Base-by-base conservation (phyloP, 768 basidiomycete genomes). In the Phaeolepiota aurea region DNA sequence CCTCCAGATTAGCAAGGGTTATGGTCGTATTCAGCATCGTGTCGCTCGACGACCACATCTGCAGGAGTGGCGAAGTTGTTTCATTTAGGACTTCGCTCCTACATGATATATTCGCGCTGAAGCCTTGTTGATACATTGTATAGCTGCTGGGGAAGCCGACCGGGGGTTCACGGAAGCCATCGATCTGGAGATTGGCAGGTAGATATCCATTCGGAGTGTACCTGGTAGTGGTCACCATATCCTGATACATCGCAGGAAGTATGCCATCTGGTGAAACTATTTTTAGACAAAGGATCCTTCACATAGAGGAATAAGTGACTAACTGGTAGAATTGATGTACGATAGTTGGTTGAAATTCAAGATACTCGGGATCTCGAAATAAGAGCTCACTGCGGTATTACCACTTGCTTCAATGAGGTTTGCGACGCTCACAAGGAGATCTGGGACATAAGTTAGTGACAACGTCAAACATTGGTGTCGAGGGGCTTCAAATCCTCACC, bases 281-380 rank as follows among this genome's bases (percentile, higher is more conserved):
- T n/a, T n/a, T n/a, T n/a, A n/a, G n/a, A n/a, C n/a, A n/a, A n/a
- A n/a, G n/a, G n/a, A n/a, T n/a, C n/a, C n/a, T n/a, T n/a, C n/a
- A n/a, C n/a, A n/a, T n/a, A n/a, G n/a, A n/a, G n/a, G n/a, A n/a
- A n/a, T n/a, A n/a, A n/a, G n/a, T n/a, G n/a, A 41, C 45, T 18
- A 38, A 54, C 51, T 37, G 1, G 53, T 54, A 2, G 51, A 50
- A 33, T 52, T 52, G 7, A 46, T 32, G 21, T 50, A 54, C n/a
- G 53, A 52, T 23, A 54, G 41, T n/a, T 48, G 49, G 23, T 54
- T 51, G 33, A 54, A 52, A 32, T 54, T 54, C 12, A 54, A 38
- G 32, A 52, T 44, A 32, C 51, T 35, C 7, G 33, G 33, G 7
- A 35, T 14, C 18, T 35, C 15, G n/a, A 35, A 35, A 15, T 9